Base-by-base conservation (phyloP, 306 rosid genomes). In the Cajanus cajan region DNA sequence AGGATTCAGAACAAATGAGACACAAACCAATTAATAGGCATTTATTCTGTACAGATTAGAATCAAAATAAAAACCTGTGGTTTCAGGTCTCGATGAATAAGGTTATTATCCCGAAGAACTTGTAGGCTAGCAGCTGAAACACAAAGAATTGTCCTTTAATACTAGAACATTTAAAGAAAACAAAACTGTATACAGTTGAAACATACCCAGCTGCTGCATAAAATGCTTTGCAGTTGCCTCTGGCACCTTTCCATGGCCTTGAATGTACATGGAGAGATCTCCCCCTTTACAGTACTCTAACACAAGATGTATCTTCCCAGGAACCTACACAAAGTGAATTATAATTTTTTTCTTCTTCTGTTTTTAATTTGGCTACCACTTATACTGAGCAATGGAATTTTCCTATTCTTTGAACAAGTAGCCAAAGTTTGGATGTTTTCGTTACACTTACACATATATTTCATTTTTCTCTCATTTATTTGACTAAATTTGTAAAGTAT, bases 281-380 rank as follows among this genome's bases (percentile, higher is more conserved):
- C 99, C 99, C 69, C 98, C 99, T 87, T 63, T 93, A 84, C 99
- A 96, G 82, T 90, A 96, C 82, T 96, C 99, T 77, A 96, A 71
- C 59, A 96, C 99, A 68, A 96, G 97, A 88, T 93, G 89, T 84
- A 96, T 91, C 91, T 93, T 96, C 34, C 96, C 99, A 74, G 99
- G 94, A 61, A 75, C 96, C 99, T 96, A 86, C 55, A 85, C 81
- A 40, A 87, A 82, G 62, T 74, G 22, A 70, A 68, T n/a, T n/a
- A n/a, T n/a, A n/a, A n/a, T n/a, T n/a, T n/a, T n/a, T n/a, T n/a
- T n/a, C n/a, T n/a, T n/a, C n/a, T n/a, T n/a, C n/a, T n/a, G n/a
- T n/a, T n/a, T n/a, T n/a, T n/a, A n/a, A n/a, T n/a, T 28, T 24
- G 64, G 37, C 36, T 22, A 11, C 4, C n/a, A 10, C 31, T 55